A percentile compares a stretch with the other conserved stretches of the same genome.
These are phyloP conservation scores for Haematococcus lacustris DNA, from an alignment of 139 green algal species.

Conservation along the genomic window DNA sequence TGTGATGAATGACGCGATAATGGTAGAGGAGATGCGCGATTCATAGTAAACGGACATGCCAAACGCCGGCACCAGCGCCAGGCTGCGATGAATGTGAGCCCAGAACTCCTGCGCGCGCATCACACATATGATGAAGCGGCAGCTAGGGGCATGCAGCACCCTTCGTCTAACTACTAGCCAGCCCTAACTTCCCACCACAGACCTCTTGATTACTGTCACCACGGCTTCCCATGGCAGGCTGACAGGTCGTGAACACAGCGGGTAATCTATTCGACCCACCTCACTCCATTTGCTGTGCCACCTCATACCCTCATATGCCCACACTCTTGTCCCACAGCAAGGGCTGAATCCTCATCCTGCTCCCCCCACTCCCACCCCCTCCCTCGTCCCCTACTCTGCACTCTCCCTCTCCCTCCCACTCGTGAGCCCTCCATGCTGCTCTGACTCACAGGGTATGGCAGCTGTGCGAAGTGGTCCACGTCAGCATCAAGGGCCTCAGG, in stretches of 20 bases:
- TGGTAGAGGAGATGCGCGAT: conserved; percentile 26
- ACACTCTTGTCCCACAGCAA: not conserved
- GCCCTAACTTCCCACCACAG: not conserved
- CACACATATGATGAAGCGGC: not conserved
- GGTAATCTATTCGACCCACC: too few relatives aligned
- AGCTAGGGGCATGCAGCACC: not conserved
- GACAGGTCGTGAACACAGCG: too few relatives aligned
- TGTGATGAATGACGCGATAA: conserved; percentile 5
- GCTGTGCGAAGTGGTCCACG: conserved; percentile 13
- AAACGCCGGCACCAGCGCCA: conserved; percentile 31
- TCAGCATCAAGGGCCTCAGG: conserved; percentile 15
- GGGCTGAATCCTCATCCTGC: too few relatives aligned
- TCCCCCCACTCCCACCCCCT: not conserved
- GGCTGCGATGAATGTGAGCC: conserved; percentile 13
- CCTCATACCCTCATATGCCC: not conserved
- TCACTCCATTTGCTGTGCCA: too few relatives aligned
- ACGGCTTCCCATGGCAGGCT: not conserved
- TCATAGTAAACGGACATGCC: conserved; percentile 32
- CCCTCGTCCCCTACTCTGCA: not conserved
- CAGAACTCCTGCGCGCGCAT: conserved; percentile 19
- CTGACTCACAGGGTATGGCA: conserved; percentile 21
- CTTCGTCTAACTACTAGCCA: not conserved
- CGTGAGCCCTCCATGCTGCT: too few relatives aligned
- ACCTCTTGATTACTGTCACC: not conserved
- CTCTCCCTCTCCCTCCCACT: too few relatives aligned